These are phyloP conservation scores for Carex cristatella DNA, from an alignment of 176 grass and related monocot species.

Conservation along the genomic window DNA sequence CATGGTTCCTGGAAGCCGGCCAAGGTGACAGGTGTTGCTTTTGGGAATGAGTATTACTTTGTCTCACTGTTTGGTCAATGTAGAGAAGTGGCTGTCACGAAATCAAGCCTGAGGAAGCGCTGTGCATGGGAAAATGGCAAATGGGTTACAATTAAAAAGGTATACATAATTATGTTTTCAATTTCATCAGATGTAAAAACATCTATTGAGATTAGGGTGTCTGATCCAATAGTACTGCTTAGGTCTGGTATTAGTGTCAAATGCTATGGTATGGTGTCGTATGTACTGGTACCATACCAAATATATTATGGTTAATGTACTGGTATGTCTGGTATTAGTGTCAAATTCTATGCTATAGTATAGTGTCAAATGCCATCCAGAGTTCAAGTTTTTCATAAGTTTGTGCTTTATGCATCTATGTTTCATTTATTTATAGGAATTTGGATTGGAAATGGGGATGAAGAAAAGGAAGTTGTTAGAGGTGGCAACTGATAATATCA, in stretches of 20 bases:
- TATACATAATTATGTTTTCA: conserved; percentile 15
- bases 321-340: too few relatives aligned
- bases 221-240: background rate
- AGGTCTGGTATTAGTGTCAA: background rate
- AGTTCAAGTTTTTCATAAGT: background rate
- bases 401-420: background rate
- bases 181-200: background rate
- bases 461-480: conserved; percentile 39
- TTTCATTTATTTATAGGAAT: conserved; percentile 42
- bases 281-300: background rate
- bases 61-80: conserved; percentile 53
- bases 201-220: background rate
- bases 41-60: conserved; percentile 37
- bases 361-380: background rate
- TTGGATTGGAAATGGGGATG: conserved; percentile 29
- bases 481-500: conserved; percentile 22
- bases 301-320: background rate
- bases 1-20: conserved; percentile 12
- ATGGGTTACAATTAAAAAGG: conserved; percentile 69
- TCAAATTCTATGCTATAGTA: too few relatives aligned
- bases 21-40: conserved; percentile 6
- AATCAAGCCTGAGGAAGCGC: conserved; percentile 40
- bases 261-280: background rate
- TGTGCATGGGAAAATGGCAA: conserved; percentile 59
- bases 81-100: conserved; percentile 38